phyloP scores from a whole-genome alignment of 345 rosid genomes.

The Eucalyptus cladocalyx region DNA sequence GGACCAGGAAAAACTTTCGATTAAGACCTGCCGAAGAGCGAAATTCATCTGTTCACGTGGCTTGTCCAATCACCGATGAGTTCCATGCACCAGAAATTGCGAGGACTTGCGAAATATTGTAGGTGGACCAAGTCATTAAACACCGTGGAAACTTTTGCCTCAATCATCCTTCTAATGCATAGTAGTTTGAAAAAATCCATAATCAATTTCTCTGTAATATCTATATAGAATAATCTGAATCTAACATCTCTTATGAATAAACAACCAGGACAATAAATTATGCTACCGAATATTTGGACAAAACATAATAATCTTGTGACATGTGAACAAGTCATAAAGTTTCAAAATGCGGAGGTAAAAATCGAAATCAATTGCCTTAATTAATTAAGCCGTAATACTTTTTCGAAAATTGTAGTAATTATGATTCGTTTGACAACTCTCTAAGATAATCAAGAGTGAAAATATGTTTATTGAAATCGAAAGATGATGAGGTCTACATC shows the following conservation, averaged over 20 bases:
- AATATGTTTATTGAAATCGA: too few relatives aligned
- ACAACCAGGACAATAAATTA: neutral
- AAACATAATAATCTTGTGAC: neutral
- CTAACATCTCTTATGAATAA: neutral
- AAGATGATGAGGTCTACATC: too few relatives aligned
- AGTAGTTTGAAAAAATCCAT: too few relatives aligned
- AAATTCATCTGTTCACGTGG: neutral
- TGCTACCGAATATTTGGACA: neutral
- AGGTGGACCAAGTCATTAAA: neutral
- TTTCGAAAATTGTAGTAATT: too few relatives aligned
- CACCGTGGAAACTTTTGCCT: fast-evolving
- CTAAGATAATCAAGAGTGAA: neutral
- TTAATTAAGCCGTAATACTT: neutral
- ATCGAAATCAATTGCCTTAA: neutral
- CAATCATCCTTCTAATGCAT: too few relatives aligned
- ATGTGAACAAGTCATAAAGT: neutral
- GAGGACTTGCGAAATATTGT: neutral
- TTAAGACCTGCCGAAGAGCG: neutral
- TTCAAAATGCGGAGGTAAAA: neutral
- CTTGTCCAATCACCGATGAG: neutral
- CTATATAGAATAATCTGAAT: neutral
- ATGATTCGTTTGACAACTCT: neutral
- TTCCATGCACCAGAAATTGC: neutral
- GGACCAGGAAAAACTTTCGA: neutral
- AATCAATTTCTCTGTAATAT: neutral